Evolutionary conservation across 306 rosid species (phyloP).

Genomic region (Sicyos edulis): DNA sequence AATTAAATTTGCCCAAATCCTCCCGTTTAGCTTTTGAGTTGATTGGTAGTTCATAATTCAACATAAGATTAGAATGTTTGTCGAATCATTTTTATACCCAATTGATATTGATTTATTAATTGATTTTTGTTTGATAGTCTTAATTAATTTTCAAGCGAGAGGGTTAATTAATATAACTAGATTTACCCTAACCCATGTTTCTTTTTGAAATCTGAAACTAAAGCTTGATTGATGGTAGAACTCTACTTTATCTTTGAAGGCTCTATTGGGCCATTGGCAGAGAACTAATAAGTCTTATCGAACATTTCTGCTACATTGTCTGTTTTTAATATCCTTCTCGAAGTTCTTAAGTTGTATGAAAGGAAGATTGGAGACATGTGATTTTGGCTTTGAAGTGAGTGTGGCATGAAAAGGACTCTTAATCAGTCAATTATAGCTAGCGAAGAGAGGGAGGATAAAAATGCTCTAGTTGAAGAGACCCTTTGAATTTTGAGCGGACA

Average conservation of each 20-base stretch:
- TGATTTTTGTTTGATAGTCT: too few relatives aligned
- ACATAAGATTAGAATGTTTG: too few relatives aligned
- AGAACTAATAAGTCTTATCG: background rate
- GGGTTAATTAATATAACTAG: background rate
- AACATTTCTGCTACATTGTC: background rate
- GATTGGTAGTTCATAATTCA: too few relatives aligned
- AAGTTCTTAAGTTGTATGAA: background rate
- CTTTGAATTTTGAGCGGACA: background rate
- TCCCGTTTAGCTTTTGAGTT: too few relatives aligned
- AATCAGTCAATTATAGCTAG: conserved; percentile 1
- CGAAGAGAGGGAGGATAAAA: background rate
- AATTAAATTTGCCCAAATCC: too few relatives aligned
- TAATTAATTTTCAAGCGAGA: too few relatives aligned
- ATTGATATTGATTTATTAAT: too few relatives aligned
- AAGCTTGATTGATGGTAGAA: background rate
- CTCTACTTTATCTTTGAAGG: background rate
- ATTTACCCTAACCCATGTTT: too few relatives aligned
- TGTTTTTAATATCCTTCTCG: background rate
- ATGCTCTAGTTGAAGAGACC: background rate
- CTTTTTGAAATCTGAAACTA: background rate
- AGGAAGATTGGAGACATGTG: background rate
- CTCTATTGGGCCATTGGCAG: background rate
- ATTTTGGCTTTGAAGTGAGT: background rate
- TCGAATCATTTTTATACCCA: too few relatives aligned
- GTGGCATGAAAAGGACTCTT: background rate